These are phyloP conservation scores for Athelia psychrophila DNA, from an alignment of 1,284 basidiomycete genomes.

Conservation along the genomic window DNA sequence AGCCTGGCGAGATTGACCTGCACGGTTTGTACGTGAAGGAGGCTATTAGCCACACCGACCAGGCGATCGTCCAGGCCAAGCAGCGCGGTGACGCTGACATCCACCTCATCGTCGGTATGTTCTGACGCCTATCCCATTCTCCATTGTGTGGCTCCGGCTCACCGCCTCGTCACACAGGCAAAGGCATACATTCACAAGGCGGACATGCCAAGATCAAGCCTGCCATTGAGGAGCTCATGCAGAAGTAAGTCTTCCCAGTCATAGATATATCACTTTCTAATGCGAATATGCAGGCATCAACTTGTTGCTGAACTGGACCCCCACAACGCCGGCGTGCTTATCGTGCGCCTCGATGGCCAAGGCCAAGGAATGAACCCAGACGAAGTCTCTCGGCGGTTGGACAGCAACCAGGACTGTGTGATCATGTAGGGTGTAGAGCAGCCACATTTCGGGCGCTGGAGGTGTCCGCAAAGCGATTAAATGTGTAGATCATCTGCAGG, in stretches of 20 bases:
- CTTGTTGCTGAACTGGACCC: conserved; percentile 80
- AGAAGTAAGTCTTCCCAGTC: conserved; percentile 47
- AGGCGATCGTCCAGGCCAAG: conserved; percentile 69
- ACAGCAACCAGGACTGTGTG: conserved; percentile 55
- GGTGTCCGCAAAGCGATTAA: too few species aligned
- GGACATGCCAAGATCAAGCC: conserved; percentile 90
- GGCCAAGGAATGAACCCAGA: conserved; percentile 52
- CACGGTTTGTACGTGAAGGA: conserved; percentile 95
- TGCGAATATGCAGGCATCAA: conserved; percentile 51
- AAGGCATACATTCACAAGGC: conserved; percentile 84
- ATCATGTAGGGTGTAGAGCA: conserved; percentile 52
- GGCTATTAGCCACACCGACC: conserved; percentile 72
- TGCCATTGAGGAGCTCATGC: conserved; percentile 87
- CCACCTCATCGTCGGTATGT: conserved; percentile 84
- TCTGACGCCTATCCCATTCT: neutral
- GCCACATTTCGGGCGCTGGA: too few species aligned
- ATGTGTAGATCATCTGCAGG: too few species aligned
- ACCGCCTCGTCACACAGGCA: conserved; percentile 37
- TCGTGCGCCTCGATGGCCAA: conserved; percentile 62
- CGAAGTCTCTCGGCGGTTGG: conserved; percentile 56
- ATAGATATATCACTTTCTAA: conserved; percentile 1
- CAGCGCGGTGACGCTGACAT: conserved; percentile 65
- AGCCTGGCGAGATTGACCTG: conserved; percentile 79
- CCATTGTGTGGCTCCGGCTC: neutral
- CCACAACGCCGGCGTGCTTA: conserved; percentile 80